Base-by-base conservation (phyloP, 2,329 filamentous ascomycete species). In the Exophiala sp. region DNA sequence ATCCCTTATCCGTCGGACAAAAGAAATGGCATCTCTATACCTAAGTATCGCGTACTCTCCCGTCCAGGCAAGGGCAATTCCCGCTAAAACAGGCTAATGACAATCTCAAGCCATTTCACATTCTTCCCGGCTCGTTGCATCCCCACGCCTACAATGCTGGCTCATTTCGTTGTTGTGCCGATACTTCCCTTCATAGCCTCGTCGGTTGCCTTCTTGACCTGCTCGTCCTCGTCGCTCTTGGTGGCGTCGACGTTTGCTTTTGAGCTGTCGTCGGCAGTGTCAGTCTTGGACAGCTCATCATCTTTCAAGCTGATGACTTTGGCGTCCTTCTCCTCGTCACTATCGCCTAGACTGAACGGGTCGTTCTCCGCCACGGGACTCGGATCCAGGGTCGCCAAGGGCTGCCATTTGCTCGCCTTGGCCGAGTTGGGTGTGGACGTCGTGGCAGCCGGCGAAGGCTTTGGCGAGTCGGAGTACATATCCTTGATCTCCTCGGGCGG, bases 361-460 rank as follows among this genome's bases (percentile, higher is more conserved):
- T 98, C 93, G 62, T 95, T 91, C 60, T 97, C 89, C 14, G 79
- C 77, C 55, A 95, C 85, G 11, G 91, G 90, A 56, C 80, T 84
- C 1, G 90, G 88, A 57, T 94, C 87, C 11, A 96, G 82, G 0
- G 84, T 78, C 10, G 90, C 88, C 60, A 98, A 73, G 8, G 93
- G 91, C 68, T 98, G 91, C 93, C 93, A 98, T 73, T 98, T 98
- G 78, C 90, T 96, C 39, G 80, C 70, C 71, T 89, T 93, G 58
- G 72, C 73, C 3, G 66, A 62, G 1, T 23, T 16, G 41, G 73
- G 66, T 19, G 65, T 65, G 27, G 63, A 23, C 66, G 62, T 53
- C 59, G 69, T 64, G 75, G 80, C 68, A 76, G 29, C 29, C 7
- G 73, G 22, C 13, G 37, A 21, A 68, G 75, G 45, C 72, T 70